phyloP scores from a whole-genome alignment of 106 monocot genomes.

The Xerophyta viscosa region DNA sequence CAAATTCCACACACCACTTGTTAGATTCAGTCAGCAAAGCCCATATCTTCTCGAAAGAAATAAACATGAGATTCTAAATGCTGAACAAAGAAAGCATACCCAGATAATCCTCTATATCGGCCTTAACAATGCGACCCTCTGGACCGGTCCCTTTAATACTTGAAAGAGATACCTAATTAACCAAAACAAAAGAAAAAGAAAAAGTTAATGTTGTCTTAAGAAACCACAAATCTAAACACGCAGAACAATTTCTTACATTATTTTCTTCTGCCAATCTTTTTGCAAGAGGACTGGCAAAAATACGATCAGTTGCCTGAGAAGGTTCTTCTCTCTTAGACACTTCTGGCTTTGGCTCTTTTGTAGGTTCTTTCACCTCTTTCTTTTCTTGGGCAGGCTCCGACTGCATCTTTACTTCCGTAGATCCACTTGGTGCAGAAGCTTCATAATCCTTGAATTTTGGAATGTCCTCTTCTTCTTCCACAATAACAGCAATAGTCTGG shows the following conservation, averaged over 20 bases:
- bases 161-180: constrained; percentile 51
- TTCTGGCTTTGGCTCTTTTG: constrained; percentile 35
- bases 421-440: constrained; percentile 36
- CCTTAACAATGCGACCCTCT: constrained; percentile 85
- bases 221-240: background rate
- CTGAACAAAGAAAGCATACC: constrained; percentile 25
- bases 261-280: constrained; percentile 93
- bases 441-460: constrained; percentile 80
- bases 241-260: constrained; percentile 37
- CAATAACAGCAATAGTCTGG: constrained; percentile 83
- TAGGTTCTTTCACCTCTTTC: constrained; percentile 25
- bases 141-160: constrained; percentile 93
- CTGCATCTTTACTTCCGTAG: constrained; percentile 27
- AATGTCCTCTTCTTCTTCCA: constrained; percentile 85
- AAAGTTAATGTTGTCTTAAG: background rate
- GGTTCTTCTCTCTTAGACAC: constrained; percentile 28
- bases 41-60: too few species aligned
- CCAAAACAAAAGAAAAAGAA: background rate
- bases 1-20: background rate
- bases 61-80: too few species aligned
- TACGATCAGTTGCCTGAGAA: constrained; percentile 42
- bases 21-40: background rate
- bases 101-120: constrained; percentile 92
- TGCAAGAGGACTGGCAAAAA: constrained; percentile 83
- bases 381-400: constrained; percentile 32